Evolutionary conservation across 345 rosid genomes (phyloP).

Genomic region (Mallotus nudiflorus): DNA sequence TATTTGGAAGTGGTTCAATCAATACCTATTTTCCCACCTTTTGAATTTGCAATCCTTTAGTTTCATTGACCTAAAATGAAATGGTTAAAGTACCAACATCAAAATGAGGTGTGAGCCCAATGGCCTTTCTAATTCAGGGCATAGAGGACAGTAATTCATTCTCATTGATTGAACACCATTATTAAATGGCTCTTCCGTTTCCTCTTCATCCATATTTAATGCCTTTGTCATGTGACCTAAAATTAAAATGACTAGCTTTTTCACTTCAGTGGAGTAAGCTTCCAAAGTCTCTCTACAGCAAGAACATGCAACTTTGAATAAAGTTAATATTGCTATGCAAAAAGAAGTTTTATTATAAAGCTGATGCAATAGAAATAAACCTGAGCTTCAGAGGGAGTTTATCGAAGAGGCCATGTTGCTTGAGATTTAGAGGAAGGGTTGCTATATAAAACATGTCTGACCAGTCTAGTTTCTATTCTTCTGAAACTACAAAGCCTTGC

Average conservation of each 20-base stretch:
- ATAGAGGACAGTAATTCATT: no score
- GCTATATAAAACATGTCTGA: slow-evolving; percentile 48
- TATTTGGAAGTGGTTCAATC: slow-evolving; percentile 20
- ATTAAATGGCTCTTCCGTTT: slow-evolving; percentile 38
- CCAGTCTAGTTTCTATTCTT: slow-evolving; percentile 61
- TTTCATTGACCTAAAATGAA: no score
- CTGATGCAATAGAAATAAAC: slow-evolving; percentile 22
- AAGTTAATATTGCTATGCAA: no score
- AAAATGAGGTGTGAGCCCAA: no score
- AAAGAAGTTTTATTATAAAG: no score
- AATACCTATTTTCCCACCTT: slow-evolving; percentile 26
- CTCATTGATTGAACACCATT: no score
- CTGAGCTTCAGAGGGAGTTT: slow-evolving; percentile 49
- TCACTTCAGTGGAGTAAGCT: slow-evolving; percentile 38
- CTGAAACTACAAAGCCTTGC: slow-evolving; percentile 48
- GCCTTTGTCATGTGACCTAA: slow-evolving; percentile 41
- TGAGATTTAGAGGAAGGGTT: slow-evolving; percentile 38
- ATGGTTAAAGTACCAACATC: no score
- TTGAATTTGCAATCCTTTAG: no score
- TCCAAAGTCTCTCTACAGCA: slow-evolving; percentile 50
- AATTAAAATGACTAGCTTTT: slow-evolving; percentile 37
- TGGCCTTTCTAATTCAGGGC: no score
- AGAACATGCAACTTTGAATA: no score
- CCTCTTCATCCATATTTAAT: slow-evolving; percentile 45
- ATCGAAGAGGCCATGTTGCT: slow-evolving; percentile 34